Evolutionary conservation across 192 early-diverging fungal genomes (phyloP), one percentile per base, ranked within the genome.

Genomic region (Oehlia diaphana): DNA sequence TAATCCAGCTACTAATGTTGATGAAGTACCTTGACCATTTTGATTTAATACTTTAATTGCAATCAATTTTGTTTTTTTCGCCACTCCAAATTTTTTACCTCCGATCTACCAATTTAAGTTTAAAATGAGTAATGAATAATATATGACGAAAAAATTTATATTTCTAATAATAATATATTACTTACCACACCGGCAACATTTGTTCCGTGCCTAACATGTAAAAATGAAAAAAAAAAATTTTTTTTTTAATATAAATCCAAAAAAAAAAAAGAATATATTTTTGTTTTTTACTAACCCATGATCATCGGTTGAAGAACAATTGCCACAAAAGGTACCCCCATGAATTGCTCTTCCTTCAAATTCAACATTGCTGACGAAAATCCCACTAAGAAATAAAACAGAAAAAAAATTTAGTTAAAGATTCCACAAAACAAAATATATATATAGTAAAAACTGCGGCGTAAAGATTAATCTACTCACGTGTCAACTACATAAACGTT

Each of bases 121-220:
- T 31, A 65, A 31, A 31, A 44, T 44, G 42, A 28, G 3, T 26
- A 13, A 13, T 13, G 4, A 65, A 37, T 37, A 37, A 37, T 37
- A 4, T 37, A 37, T 37, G 13, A 28, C 6, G 13, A 13, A 13
- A 26, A 1, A 3, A 13, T 12, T 31, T 16, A 13, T 9, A 0
- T 44, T 44, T 44, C 9, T 4, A 23, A 28, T 21, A 4, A 26
- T 26, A 26, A 26, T n/a, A 12, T 65, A 9, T 65, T 23, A 65
- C n/a, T 65, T 65, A 65, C 92, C 1, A 94, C 94, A 47, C 94
- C 95, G 1, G 96, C 94, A 31, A 91, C 89, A 80, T 97, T 95
- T n/a, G 95, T 92, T 79, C 95, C 95, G 76, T 95, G 10, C 9
- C n/a, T n/a, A n/a, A n/a, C n/a, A n/a, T n/a, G n/a, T n/a, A n/a